These are phyloP conservation scores for Cladosporium sp. DNA, from an alignment of 2,329 filamentous ascomycete genomes.

Conservation along the genomic window DNA sequence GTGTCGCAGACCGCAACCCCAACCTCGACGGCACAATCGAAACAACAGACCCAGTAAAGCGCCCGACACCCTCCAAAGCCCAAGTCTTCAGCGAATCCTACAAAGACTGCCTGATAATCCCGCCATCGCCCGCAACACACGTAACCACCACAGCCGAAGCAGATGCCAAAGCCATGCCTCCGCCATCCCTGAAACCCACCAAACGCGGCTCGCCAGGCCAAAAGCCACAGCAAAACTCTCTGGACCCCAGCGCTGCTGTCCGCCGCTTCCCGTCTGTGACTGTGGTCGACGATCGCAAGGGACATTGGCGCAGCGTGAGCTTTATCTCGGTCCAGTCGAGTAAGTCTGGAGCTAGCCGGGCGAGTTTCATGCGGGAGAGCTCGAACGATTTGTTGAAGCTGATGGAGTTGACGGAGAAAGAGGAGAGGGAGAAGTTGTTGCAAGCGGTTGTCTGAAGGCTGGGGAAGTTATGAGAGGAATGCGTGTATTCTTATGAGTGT, in stretches of 20 bases:
- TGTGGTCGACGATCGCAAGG: slow-evolving; percentile 37
- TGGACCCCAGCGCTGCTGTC: slow-evolving; percentile 3
- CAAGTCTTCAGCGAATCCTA: slow-evolving; percentile 28
- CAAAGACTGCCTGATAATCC: slow-evolving; percentile 24
- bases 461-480: not conserved
- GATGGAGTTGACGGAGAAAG: slow-evolving; percentile 42
- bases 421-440: slow-evolving; percentile 37
- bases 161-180: slow-evolving; percentile 19
- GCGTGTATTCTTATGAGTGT: not conserved
- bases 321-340: slow-evolving; percentile 29
- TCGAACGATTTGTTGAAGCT: slow-evolving; percentile 45
- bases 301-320: slow-evolving; percentile 34
- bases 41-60: not conserved
- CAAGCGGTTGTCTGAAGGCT: not conserved
- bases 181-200: slow-evolving; percentile 23
- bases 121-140: not conserved
- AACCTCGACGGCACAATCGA: slow-evolving; percentile 18
- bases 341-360: slow-evolving; percentile 5
- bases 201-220: slow-evolving; percentile 26
- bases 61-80: slow-evolving; percentile 21
- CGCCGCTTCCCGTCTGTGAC: slow-evolving; percentile 36
- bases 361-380: slow-evolving; percentile 36
- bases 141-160: not conserved
- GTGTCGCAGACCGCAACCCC: not conserved
- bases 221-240: not conserved